A percentile compares a stretch with the other conserved stretches of the same genome.
phyloP scores from a whole-genome alignment of 192 early-diverging fungal species.

The Polychytrium aggregatum region DNA sequence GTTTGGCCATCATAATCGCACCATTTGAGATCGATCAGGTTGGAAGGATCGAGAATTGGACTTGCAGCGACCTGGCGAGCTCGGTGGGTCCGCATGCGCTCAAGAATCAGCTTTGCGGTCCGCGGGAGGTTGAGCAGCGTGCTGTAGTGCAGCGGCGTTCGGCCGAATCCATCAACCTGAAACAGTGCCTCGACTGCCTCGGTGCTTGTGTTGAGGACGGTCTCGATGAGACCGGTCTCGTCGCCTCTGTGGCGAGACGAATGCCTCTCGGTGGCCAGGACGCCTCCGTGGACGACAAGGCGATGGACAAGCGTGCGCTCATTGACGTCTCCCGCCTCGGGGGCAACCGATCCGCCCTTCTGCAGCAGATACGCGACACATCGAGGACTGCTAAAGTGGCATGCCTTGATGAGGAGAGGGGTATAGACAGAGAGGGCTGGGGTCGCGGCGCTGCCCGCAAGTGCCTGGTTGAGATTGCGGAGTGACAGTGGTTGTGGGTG shows the following conservation, averaged over 20 bases:
- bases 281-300: slow-evolving; percentile 35
- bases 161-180: slow-evolving; percentile 51
- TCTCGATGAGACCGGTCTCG: too few relatives aligned
- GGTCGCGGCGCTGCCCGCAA: too few relatives aligned
- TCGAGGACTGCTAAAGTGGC: slow-evolving; percentile 1
- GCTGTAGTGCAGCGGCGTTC: slow-evolving; percentile 52
- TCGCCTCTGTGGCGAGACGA: too few relatives aligned
- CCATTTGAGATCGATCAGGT: too few relatives aligned
- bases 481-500: too few relatives aligned
- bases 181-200: too few relatives aligned
- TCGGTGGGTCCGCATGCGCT: too few relatives aligned
- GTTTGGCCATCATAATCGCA: slow-evolving; percentile 56
- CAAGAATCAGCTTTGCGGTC: slow-evolving; percentile 31
- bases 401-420: slow-evolving; percentile 11
- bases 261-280: slow-evolving; percentile 2
- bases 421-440: too few relatives aligned
- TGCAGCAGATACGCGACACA: slow-evolving; percentile 8
- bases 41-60: too few relatives aligned
- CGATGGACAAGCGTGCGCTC: slow-evolving; percentile 48
- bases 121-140: slow-evolving; percentile 37
- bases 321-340: slow-evolving; percentile 34
- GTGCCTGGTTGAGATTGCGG: too few relatives aligned
- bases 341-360: neutral
- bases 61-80: too few relatives aligned
- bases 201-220: too few relatives aligned